Base-by-base conservation (phyloP, 257 asterid species). In the Gentiana macrophylla region DNA sequence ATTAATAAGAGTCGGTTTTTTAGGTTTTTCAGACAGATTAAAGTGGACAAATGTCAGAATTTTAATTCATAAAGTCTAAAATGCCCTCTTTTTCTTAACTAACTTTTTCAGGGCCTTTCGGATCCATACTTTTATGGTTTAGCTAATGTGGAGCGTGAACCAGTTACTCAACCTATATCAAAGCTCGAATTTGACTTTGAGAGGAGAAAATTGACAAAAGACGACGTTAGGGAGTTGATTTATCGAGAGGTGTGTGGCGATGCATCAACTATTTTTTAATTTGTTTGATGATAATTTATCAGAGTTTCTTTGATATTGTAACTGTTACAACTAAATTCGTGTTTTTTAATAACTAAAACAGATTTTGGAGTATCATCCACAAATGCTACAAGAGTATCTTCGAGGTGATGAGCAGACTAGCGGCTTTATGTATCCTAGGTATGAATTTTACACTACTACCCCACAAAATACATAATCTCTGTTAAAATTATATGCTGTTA, bases 341-440 rank as follows among this genome's bases (percentile, higher is more conserved):
- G 46, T 2, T 41, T 41, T 52, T 55, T 70, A 55, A 32, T 61
- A 64, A 59, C 50, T 58, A 49, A 72, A 38, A 70, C 95, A 91
- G 98, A 91, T 91, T 63, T 68, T 91, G 59, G 98, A 91, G 87
- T 91, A 91, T 72, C 96, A 91, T 65, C 98, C 98, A 47, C 86
- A 91, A 77, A 84, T 91, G 98, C 96, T 91, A 62, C 71, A 91
- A 66, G 98, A 91, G 77, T 84, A 87, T 82, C 83, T 76, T 52
- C 76, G 77, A 4, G 95, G 95, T 55, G 98, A 96, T 67, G 96
- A 91, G 11, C 94, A 84, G 72, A 78, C 94, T 61, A 91, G 92
- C 58, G 87, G 93, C 70, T 91, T 91, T 75, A 79, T 91, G 98
- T 91, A 87, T 79, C 98, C 98, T 63, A 91, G 98, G 98, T 87